phyloP scores from a whole-genome alignment of 352 stramenopile species.

The Phytophthora pisi region DNA sequence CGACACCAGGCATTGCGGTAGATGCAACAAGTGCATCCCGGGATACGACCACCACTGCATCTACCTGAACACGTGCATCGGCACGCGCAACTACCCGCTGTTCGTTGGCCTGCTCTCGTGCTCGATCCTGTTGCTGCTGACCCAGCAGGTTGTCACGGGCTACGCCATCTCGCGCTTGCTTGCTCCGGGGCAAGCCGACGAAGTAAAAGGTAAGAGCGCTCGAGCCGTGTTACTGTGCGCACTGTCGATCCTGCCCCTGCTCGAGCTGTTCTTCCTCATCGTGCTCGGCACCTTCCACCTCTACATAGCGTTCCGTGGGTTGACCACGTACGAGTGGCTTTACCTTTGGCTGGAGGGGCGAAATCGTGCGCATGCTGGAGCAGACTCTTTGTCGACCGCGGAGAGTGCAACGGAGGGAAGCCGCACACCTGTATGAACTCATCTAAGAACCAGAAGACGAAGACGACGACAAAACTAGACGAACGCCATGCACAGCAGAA shows the following conservation, averaged over 20 bases:
- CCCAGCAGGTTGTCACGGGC: conserved; percentile 54
- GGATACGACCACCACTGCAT: conserved; percentile 96
- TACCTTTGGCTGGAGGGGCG: conserved; percentile 41
- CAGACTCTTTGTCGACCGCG: background rate
- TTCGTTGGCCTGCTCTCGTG: conserved; percentile 67
- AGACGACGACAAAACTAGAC: conserved; percentile 4
- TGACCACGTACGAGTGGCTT: conserved; percentile 69
- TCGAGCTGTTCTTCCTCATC: conserved; percentile 66
- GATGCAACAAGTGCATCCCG: conserved; percentile 94
- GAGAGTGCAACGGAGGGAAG: conserved; percentile 7
- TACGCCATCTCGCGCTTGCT: conserved; percentile 47
- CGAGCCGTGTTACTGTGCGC: conserved; percentile 35
- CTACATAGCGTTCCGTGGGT: conserved; percentile 56
- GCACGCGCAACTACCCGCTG: conserved; percentile 67
- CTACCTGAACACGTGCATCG: conserved; percentile 96
- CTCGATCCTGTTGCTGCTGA: conserved; percentile 57
- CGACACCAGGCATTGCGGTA: conserved; percentile 86
- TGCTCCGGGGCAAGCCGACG: background rate
- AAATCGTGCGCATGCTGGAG: conserved; percentile 4
- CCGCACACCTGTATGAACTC: conserved; percentile 17
- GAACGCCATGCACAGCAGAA: conserved; percentile 7
- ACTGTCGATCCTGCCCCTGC: conserved; percentile 49
- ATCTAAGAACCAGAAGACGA: background rate
- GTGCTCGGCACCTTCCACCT: conserved; percentile 66
- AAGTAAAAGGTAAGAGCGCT: background rate